A percentile compares a stretch with the other conserved stretches of the same genome.
phyloP scores from a whole-genome alignment of 1,139 yeast species.

The Suhomyces chickasaworum region DNA sequence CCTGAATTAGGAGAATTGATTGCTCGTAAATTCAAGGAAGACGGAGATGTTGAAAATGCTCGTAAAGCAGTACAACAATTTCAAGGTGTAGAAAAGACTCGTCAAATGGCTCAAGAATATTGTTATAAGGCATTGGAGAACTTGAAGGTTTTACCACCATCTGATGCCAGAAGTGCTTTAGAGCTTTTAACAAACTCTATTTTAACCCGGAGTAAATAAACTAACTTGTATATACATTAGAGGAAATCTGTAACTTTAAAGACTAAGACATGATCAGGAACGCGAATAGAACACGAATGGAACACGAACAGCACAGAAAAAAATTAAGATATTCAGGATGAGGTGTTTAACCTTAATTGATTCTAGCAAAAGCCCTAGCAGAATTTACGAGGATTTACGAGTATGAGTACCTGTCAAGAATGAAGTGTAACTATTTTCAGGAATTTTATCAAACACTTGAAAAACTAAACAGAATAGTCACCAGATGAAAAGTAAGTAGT shows the following conservation, averaged over 20 bases:
- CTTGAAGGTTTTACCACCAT: conserved; percentile 74
- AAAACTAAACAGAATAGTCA: too few relatives aligned
- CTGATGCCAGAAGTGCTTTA: conserved; percentile 86
- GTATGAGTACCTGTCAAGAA: too few relatives aligned
- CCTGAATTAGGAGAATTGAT: conserved; percentile 85
- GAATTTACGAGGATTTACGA: too few relatives aligned
- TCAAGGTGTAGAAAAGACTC: conserved; percentile 76
- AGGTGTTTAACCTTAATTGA: too few relatives aligned
- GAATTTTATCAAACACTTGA: too few relatives aligned
- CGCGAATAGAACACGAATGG: too few relatives aligned
- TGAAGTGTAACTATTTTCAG: too few relatives aligned
- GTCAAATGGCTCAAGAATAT: conserved; percentile 73
- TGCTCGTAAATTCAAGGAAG: conserved; percentile 73
- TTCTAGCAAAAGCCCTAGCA: too few relatives aligned
- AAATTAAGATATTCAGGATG: too few relatives aligned
- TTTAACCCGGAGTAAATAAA: conserved; percentile 79
- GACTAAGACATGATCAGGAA: too few relatives aligned
- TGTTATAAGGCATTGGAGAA: conserved; percentile 75
- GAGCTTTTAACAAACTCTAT: conserved; percentile 83
- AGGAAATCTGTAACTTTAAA: not conserved
- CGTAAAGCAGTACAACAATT: conserved; percentile 69
- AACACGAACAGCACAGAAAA: too few relatives aligned
- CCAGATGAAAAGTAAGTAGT: too few relatives aligned
- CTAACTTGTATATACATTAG: conserved; percentile 27
- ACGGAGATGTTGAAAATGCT: conserved; percentile 84